These are phyloP conservation scores for Pseudozyma sp. DNA, from an alignment of 1,284 basidiomycete genomes.

Conservation along the genomic window DNA sequence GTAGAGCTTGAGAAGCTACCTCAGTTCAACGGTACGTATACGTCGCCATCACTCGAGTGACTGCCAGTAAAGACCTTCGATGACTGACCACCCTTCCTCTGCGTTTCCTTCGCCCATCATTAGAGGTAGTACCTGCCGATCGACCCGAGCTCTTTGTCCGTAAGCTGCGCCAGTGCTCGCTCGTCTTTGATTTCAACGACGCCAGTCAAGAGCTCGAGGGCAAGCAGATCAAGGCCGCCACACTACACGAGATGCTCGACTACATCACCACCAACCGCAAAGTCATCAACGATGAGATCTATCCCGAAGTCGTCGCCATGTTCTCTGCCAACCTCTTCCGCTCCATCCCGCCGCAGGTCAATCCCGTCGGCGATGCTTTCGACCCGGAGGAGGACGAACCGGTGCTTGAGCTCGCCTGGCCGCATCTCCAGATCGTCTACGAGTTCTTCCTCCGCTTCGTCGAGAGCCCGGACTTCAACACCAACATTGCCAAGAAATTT, in stretches of 20 bases:
- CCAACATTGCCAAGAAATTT: constrained; percentile 95
- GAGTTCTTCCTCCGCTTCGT: constrained; percentile 99
- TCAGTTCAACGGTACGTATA: constrained; percentile 85
- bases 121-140: constrained; percentile 90
- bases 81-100: background rate
- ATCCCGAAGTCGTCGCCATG: constrained; percentile 99
- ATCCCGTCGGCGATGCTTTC: constrained; percentile 96
- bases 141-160: constrained; percentile 90
- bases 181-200: constrained; percentile 99
- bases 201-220: constrained; percentile 93
- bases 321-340: constrained; percentile 91
- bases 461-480: constrained; percentile 98
- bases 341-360: constrained; percentile 98
- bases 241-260: constrained; percentile 97
- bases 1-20: constrained; percentile 95
- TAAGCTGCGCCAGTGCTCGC: constrained; percentile 95
- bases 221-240: constrained; percentile 98
- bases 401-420: constrained; percentile 98
- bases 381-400: constrained; percentile 99
- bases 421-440: constrained; percentile 98
- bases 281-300: constrained; percentile 96
- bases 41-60: background rate
- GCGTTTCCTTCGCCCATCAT: constrained; percentile 3
- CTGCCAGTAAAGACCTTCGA: background rate
- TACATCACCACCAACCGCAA: constrained; percentile 97